Conservation (phyloP, 768 basidiomycete species). For the Mycena rebaudengoi region DNA sequence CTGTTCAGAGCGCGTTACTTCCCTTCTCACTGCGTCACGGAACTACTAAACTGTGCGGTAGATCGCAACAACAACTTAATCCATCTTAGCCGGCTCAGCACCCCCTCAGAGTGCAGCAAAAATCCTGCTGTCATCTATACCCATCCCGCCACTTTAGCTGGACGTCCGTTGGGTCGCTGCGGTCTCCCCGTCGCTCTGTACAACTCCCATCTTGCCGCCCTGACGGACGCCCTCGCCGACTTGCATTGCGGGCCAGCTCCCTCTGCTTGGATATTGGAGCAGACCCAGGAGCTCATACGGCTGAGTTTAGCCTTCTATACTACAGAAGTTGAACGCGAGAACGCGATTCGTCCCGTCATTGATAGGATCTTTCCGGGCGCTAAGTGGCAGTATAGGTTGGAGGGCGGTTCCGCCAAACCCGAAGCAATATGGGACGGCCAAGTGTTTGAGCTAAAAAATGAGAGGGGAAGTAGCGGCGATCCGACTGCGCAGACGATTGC, state of each 20-base stretch:
- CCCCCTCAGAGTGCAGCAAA: not conserved
- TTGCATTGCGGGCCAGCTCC: not conserved
- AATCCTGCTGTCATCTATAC: not conserved
- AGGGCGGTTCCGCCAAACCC: not conserved
- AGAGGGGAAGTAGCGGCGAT: not conserved
- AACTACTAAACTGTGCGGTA: not conserved
- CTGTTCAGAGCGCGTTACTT: not conserved
- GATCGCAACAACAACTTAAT: not conserved
- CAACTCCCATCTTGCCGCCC: not conserved
- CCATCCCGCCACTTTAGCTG: not conserved
- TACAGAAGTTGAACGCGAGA: not conserved
- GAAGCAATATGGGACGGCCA: not conserved
- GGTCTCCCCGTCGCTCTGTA: not conserved
- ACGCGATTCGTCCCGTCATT: not conserved
- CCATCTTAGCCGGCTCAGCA: not conserved
- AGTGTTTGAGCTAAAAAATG: not conserved
- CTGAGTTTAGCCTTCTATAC: not conserved
- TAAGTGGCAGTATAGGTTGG: not conserved
- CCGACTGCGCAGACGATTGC: not conserved
- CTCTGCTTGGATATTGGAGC: not conserved
- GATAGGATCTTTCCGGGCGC: not conserved
- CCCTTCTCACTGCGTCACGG: not conserved
- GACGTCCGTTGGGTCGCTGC: not conserved
- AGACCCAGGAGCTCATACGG: not conserved
- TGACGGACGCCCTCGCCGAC: not conserved